A percentile compares a stretch with the other conserved stretches of the same genome.
These are phyloP conservation scores for Annulohypoxylon bovei DNA, from an alignment of 495 filamentous ascomycete species.

Conservation along the genomic window DNA sequence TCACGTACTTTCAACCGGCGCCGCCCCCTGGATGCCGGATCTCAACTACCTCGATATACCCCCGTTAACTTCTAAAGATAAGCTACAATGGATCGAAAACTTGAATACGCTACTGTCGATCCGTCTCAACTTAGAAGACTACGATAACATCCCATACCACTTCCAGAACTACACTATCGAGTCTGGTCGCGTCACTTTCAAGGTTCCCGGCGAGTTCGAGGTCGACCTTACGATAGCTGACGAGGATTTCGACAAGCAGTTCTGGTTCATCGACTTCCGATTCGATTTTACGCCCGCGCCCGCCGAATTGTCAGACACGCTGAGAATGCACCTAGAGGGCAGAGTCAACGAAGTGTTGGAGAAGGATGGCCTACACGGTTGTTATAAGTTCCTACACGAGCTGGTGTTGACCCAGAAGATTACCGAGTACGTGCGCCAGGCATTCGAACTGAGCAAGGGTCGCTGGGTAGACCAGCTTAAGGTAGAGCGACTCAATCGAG, in stretches of 20 bases:
- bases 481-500: constrained; percentile 79
- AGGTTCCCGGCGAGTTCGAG: constrained; percentile 85
- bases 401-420: constrained; percentile 90
- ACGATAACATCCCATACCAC: constrained; percentile 75
- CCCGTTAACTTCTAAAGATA: constrained; percentile 69
- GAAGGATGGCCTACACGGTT: constrained; percentile 73
- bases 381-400: constrained; percentile 85
- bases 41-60: constrained; percentile 83
- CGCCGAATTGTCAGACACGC: constrained; percentile 64
- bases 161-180: constrained; percentile 78
- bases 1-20: constrained; percentile 79
- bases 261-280: constrained; percentile 92
- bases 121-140: constrained; percentile 81
- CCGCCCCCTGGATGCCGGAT: constrained; percentile 80
- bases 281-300: constrained; percentile 79
- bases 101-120: constrained; percentile 84
- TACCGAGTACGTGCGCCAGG: constrained; percentile 78
- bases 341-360: constrained; percentile 74
- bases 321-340: constrained; percentile 71
- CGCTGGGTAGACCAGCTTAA: constrained; percentile 80
- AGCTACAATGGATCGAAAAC: constrained; percentile 74
- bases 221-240: constrained; percentile 88
- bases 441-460: constrained; percentile 67
- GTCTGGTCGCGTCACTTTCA: constrained; percentile 87
- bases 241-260: constrained; percentile 80